Base-by-base conservation (phyloP, 495 filamentous ascomycete species). In the Cudoniella acicularis region DNA sequence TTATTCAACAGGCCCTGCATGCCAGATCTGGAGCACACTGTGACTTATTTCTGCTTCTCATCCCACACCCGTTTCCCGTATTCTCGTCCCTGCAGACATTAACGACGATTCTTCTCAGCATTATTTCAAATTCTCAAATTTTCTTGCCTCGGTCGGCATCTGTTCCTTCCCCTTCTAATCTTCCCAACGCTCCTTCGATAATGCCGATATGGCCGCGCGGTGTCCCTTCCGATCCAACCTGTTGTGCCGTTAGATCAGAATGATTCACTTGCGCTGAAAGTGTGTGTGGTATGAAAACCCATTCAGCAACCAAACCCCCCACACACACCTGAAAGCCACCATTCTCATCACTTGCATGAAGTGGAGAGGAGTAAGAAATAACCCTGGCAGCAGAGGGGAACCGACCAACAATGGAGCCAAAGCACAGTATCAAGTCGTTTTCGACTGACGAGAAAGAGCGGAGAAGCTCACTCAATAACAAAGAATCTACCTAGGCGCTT, bases 151-250 rank as follows among this genome's bases (percentile, higher is more conserved):
- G 59, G 25, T 56, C 59, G 22, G 47, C 59, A 20, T 56, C 59
- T 20, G 36, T 61, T 30, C 42, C 52, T 52, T 55, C 45, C 4
- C 59, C 53, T 25, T 61, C 53, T n/a, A 61, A 24, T 23, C 74
- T 59, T 53, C 77, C 75, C 21, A 79, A 56, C 9, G 69, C 63
- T 49, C 77, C 75, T 57, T 78, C 75, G 40, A 78, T 77, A 22
- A 74, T 46, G 3, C 75, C 75, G 57, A 76, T 78, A 54, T 79
- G 76, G 9, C 75, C 75, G 54, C 77, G 59, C 26, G 78, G 56
- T 2, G 77, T 77, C 2, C 75, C 75, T 61, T 77, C 75, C 11
- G 78, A 61, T 52, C 77, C 77, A 53, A 77, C 52, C 54, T 62
- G 43, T 47, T 47, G 6, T n/a, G 13, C 20, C 30, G 25, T 10